Evolutionary conservation across 2,329 filamentous ascomycete genomes (phyloP), one percentile per base, ranked within the genome.

Genomic region (Elsinoe necatrix): DNA sequence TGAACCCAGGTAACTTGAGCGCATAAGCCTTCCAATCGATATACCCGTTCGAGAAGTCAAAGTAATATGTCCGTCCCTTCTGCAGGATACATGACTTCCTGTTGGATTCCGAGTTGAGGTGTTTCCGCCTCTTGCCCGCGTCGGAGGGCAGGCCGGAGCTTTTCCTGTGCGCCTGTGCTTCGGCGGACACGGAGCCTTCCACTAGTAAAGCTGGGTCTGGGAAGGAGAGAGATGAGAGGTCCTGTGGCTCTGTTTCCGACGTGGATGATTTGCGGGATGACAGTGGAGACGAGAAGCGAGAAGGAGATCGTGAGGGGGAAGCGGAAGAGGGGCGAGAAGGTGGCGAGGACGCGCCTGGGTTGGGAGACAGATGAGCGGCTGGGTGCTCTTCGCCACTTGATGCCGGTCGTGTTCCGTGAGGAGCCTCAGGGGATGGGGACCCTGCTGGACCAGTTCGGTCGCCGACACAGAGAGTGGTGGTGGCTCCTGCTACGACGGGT

Each of bases 31-130:
- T 69, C 62, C 76, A 77, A 59, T 77, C 74, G 4, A 77, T 62
- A 62, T 76, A 75, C 20, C 73, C 72, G 55, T 77, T 77, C 66
- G 73, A 75, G 58, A 77, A 76, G 56, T 77, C 75, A 0, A 65
- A 72, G 37, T 73, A 68, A 56, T 77, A 77, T 55, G 71, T 55
- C 18, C 75, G 57, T 0, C 70, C 74, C 56, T 71, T 69, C 57
- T 76, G 72, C 48, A 77, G 76, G 0, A 66, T 65, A 48, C 75
- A 72, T 0, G 59, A 50, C 27, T 71, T 64, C 9, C 73, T 64
- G 27, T 72, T 67, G 18, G 61, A 58, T 3, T 62, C 58, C 4
- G 68, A 64, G 4, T 75, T 64, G 58, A 75, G 76, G 61, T 68
- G 65, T 59, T 76, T 77, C 9, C 74, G 64, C n/a, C 75, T 63